These are phyloP conservation scores for Xylaria sp. DNA, from an alignment of 2,329 filamentous ascomycete species.

Conservation along the genomic window DNA sequence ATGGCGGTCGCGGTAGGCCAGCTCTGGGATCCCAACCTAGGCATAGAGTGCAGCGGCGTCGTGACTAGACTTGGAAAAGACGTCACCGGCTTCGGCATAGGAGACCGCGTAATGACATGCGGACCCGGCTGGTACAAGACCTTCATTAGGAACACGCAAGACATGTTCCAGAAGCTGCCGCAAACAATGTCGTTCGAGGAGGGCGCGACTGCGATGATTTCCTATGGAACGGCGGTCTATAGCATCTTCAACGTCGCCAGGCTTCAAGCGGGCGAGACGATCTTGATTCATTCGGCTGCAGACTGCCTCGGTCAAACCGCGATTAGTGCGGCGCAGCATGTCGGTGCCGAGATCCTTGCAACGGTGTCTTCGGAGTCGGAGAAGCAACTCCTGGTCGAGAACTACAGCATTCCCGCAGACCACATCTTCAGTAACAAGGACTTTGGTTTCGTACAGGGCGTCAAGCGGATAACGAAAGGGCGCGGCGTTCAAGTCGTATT, in stretches of 20 bases:
- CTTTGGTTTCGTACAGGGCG: constrained; percentile 32
- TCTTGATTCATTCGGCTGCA: constrained; percentile 34
- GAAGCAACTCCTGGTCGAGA: constrained; percentile 32
- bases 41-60: constrained; percentile 33
- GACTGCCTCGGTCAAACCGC: constrained; percentile 32
- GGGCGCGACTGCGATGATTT: constrained; percentile 32
- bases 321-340: constrained; percentile 33
- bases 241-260: constrained; percentile 33
- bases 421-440: constrained; percentile 36
- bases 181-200: constrained; percentile 33
- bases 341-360: constrained; percentile 31
- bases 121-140: constrained; percentile 32
- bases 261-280: constrained; percentile 32
- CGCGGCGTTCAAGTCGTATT: constrained; percentile 32
- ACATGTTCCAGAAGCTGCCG: constrained; percentile 35
- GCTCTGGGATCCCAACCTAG: constrained; percentile 34
- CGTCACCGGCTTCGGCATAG: constrained; percentile 28
- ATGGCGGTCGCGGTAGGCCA: constrained; percentile 34
- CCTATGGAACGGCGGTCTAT: constrained; percentile 33
- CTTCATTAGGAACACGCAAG: constrained; percentile 31
- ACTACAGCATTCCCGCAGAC: constrained; percentile 28
- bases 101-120: constrained; percentile 31
- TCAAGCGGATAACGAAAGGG: constrained; percentile 33
- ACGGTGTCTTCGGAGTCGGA: constrained; percentile 33
- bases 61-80: constrained; percentile 31